A percentile compares a stretch with the other conserved stretches of the same genome.
phyloP scores from a whole-genome alignment of 2,329 filamentous ascomycete genomes.

The Phaeophleospora eucalypticola region DNA sequence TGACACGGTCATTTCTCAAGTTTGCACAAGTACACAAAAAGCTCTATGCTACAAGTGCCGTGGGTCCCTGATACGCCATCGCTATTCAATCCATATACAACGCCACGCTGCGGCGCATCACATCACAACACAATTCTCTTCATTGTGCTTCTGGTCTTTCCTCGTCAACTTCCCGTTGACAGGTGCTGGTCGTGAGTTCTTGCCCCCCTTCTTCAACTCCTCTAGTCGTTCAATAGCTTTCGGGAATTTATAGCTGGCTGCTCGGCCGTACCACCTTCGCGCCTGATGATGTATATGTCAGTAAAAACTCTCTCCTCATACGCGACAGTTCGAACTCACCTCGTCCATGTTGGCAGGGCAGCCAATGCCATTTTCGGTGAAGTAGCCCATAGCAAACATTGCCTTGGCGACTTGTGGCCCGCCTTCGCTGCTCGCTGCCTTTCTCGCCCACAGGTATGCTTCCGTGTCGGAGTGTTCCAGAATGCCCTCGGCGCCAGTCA shows the following conservation, averaged over 20 bases:
- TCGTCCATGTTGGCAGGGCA: slow-evolving; percentile 82
- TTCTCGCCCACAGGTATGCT: slow-evolving; percentile 93
- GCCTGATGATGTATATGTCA: neutral
- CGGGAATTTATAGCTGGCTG: slow-evolving; percentile 81
- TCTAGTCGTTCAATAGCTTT: slow-evolving; percentile 91
- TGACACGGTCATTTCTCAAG: no score
- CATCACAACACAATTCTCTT: slow-evolving; percentile 86
- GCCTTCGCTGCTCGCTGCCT: slow-evolving; percentile 68
- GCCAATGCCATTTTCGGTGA: slow-evolving; percentile 92
- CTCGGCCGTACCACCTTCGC: neutral
- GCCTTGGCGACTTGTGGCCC: slow-evolving; percentile 77
- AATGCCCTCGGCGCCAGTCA: slow-evolving; percentile 84
- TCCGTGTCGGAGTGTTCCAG: slow-evolving; percentile 90
- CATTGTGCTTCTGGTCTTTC: slow-evolving; percentile 77
- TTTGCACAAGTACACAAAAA: no score
- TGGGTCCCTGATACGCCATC: no score
- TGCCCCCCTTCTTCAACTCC: slow-evolving; percentile 71
- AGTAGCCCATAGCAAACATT: slow-evolving; percentile 97
- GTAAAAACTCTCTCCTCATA: neutral
- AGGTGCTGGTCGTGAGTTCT: slow-evolving; percentile 39
- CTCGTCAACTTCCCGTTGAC: slow-evolving; percentile 76
- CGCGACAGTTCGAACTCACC: slow-evolving; percentile 56
- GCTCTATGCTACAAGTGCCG: no score
- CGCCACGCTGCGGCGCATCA: no score
- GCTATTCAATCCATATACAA: no score